Evolutionary conservation across 306 rosid genomes (phyloP).

Genomic region (Boehmeria nivea): DNA sequence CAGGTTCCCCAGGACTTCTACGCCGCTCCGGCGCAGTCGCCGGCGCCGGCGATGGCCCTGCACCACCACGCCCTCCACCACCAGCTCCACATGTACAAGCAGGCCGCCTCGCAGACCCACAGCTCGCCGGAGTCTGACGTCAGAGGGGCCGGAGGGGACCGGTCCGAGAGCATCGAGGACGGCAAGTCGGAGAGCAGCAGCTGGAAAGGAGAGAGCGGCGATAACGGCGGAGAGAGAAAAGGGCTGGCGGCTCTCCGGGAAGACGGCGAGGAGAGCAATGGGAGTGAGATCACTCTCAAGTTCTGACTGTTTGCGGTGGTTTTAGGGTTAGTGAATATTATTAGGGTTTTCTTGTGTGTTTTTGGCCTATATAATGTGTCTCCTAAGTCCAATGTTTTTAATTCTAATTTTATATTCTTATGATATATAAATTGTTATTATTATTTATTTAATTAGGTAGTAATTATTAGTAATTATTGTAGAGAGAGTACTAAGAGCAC

Average conservation of each 20-base stretch:
- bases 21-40: constrained; percentile 40
- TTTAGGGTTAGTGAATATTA: constrained; percentile 15
- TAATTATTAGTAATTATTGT: background rate
- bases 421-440: constrained; percentile 7
- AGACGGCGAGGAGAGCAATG: constrained; percentile 60
- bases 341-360: constrained; percentile 10
- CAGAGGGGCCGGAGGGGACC: constrained; percentile 43
- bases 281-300: constrained; percentile 78
- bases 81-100: constrained; percentile 64
- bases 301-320: constrained; percentile 37
- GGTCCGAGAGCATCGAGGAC: constrained; percentile 89
- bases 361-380: background rate
- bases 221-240: constrained; percentile 47
- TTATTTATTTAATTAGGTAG: background rate
- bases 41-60: constrained; percentile 31
- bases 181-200: constrained; percentile 93
- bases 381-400: background rate
- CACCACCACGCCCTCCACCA: constrained; percentile 51
- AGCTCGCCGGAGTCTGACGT: constrained; percentile 56
- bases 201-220: constrained; percentile 93
- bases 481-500: constrained; percentile 31
- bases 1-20: constrained; percentile 71
- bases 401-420: constrained; percentile 14
- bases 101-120: constrained; percentile 37
- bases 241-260: constrained; percentile 44